phyloP scores from a whole-genome alignment of 2,329 filamentous ascomycete species.

The Talaromyces sp. region DNA sequence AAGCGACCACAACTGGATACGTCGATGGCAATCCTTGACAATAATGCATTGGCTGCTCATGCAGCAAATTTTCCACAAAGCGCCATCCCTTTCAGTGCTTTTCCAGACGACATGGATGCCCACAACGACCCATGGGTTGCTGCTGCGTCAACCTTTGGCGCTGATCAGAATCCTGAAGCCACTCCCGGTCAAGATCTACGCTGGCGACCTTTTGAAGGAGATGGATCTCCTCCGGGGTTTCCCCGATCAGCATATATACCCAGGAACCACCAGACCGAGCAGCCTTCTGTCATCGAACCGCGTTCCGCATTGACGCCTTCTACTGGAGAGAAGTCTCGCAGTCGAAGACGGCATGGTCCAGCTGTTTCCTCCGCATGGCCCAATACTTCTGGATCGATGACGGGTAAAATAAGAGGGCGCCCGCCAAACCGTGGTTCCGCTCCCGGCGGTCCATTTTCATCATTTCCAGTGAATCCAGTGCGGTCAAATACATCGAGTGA shows the following conservation, averaged over 20 bases:
- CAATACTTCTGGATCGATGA: conserved; percentile 58
- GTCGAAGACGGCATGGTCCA: conserved; percentile 66
- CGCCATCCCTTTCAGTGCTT: conserved; percentile 51
- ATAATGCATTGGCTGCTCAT: conserved; percentile 38
- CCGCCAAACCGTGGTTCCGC: conserved; percentile 70
- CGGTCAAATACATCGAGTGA: conserved; percentile 46
- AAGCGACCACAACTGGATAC: conserved; percentile 63
- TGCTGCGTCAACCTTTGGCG: conserved; percentile 41
- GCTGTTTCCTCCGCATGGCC: conserved; percentile 91
- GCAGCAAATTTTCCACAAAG: conserved; percentile 51
- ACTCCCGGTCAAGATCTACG: conserved; percentile 34
- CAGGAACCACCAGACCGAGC: conserved; percentile 32
- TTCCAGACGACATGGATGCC: conserved; percentile 53
- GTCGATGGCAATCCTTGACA: conserved; percentile 47
- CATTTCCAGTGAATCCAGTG: conserved; percentile 62
- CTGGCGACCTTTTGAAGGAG: conserved; percentile 51
- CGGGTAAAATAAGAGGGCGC: conserved; percentile 71
- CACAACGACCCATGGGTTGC: conserved; percentile 35
- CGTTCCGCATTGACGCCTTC: conserved; percentile 71
- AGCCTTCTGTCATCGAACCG: conserved; percentile 51
- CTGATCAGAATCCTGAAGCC: conserved; percentile 34
- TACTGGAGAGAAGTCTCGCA: conserved; percentile 40
- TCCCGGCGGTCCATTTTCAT: conserved; percentile 65
- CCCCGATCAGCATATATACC: conserved; percentile 77
- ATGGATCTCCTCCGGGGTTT: conserved; percentile 65